These are phyloP conservation scores for Colletotrichum sidae DNA, from an alignment of 2,329 filamentous ascomycete genomes.

Conservation along the genomic window DNA sequence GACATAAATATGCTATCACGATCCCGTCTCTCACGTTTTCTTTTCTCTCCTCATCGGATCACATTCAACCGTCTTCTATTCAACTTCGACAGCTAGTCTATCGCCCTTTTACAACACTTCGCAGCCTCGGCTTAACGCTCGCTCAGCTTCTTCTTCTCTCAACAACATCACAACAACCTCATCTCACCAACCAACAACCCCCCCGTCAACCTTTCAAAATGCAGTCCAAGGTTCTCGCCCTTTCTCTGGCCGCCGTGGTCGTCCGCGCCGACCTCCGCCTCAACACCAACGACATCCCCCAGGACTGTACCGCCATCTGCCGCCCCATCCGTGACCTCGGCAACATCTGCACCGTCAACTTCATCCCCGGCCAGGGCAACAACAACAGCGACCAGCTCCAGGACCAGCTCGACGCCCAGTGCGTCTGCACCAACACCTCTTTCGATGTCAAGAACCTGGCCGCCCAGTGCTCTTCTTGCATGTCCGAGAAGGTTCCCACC, in stretches of 20 bases:
- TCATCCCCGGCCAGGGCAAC: conserved; percentile 37
- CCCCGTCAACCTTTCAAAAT: conserved; percentile 39
- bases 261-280: conserved; percentile 49
- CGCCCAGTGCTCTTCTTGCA: conserved; percentile 49
- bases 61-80: conserved; percentile 33
- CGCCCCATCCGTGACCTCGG: conserved; percentile 49
- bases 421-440: conserved; percentile 36
- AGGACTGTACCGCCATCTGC: conserved; percentile 50
- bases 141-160: conserved; percentile 15
- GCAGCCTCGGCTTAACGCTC: conserved; percentile 35
- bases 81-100: conserved; percentile 37
- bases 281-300: conserved; percentile 49
- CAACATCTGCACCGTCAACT: conserved; percentile 49
- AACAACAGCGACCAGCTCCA: conserved; percentile 36
- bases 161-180: background rate
- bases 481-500: conserved; percentile 46
- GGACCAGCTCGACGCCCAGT: conserved; percentile 35
- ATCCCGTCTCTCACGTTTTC: conserved; percentile 19
- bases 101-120: conserved; percentile 28
- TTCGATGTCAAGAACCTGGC: conserved; percentile 36
- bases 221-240: conserved; percentile 43
- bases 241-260: conserved; percentile 45
- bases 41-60: conserved; percentile 28
- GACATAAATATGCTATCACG: conserved; percentile 37
- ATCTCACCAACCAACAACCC: background rate